A percentile compares a stretch with the other conserved stretches of the same genome.
Conservation (phyloP, 1,139 yeast species). For the Candida tetrigidarum region DNA sequence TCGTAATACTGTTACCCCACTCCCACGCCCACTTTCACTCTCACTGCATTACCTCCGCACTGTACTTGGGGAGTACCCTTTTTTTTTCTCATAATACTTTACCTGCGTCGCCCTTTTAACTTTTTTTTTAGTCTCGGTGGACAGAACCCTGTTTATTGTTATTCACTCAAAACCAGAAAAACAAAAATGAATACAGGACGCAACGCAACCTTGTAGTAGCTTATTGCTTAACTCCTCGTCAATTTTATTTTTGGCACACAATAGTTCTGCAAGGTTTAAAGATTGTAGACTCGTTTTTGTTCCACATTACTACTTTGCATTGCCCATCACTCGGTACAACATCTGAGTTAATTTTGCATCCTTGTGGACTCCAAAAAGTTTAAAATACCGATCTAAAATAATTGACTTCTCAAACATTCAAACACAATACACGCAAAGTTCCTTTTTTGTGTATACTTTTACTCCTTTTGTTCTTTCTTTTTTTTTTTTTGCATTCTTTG, state of each 20-base stretch:
- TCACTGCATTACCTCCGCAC: too few species aligned
- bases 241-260: too few species aligned
- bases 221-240: background rate
- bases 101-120: too few species aligned
- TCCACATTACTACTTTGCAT: too few species aligned
- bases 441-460: background rate
- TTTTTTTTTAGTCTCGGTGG: too few species aligned
- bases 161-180: too few species aligned
- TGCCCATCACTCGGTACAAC: too few species aligned
- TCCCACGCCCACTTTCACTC: too few species aligned
- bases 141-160: background rate
- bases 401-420: constrained; percentile 1
- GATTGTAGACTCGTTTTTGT: background rate
- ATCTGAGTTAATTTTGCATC: background rate
- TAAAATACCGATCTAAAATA: constrained; percentile 2
- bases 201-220: too few species aligned
- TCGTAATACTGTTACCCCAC: background rate
- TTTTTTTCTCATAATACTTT: too few species aligned
- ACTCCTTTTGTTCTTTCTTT: background rate
- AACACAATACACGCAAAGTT: background rate
- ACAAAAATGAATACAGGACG: too few species aligned
- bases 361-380: background rate
- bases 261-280: background rate
- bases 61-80: too few species aligned
- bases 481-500: background rate